Evolutionary conservation across 2,329 filamentous ascomycete genomes (phyloP), one percentile per base, ranked within the genome.

Genomic region (Colletotrichum caudatum): DNA sequence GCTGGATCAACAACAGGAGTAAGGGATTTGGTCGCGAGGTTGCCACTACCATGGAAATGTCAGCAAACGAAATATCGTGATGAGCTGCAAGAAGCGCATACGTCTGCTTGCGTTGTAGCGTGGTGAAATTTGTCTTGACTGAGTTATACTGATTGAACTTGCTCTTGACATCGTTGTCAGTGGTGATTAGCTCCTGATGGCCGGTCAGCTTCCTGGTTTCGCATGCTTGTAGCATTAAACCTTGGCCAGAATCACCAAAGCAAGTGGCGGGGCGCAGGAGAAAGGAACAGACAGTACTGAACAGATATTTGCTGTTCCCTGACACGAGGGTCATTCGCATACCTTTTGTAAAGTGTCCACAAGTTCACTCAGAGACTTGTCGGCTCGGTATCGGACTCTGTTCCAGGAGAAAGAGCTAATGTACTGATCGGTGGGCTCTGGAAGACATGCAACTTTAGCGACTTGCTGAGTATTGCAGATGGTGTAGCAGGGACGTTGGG

Each of bases 351-450:
- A 84, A 51, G 91, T 91, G 80, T 94, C 93, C 76, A 98, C 92
- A 71, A 98, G 87, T 79, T 98, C 95, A 67, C 90, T 88, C 73
- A 99, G 89, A 62, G 95, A 90, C 81, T 95, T 97, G 82, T 99
- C 96, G 74, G 93, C 92, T 77, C 96, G 91, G 82, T 98, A 99
- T 81, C 97, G 96, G 83, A 97, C 94, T 83, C 96, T 98, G 85
- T 98, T 98, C 96, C 96, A 99, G 75, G 90, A 89, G 82, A 98
- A 99, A 66, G 89, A 91, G 78, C 91, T 90, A 57, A 99, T 85
- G 80, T 98, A 99, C 80, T 95, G 92, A 77, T 98, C 95, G 72
- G 95, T 94, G n/a, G 96, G 95, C 82, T 97, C 95, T 98, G 80
- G 46, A 69, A 73, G 14, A 53, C 26, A 39, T 62, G 64, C 11